Evolutionary conservation across 2,329 filamentous ascomycete genomes (phyloP).

Genomic region (Hirsutella minnesotensis): DNA sequence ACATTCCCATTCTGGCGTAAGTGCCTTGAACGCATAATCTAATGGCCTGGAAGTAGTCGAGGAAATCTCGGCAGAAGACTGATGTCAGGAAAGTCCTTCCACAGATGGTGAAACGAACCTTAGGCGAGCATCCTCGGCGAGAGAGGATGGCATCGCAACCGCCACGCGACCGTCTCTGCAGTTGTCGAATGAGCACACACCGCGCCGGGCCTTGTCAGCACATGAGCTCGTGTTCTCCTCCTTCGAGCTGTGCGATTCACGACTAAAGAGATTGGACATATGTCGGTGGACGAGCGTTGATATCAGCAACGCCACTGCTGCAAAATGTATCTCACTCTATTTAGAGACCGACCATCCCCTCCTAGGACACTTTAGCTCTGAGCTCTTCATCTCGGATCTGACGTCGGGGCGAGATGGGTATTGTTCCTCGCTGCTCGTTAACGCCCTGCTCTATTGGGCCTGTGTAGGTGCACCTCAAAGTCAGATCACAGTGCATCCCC

Average conservation of each 20-base stretch:
- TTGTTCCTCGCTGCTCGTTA: slow-evolving; percentile 23
- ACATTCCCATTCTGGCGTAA: not conserved
- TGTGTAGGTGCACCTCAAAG: slow-evolving; percentile 14
- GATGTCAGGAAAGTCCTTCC: not conserved
- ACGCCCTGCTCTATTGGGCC: slow-evolving; percentile 21
- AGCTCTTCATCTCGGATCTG: slow-evolving; percentile 21
- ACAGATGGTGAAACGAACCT: not conserved
- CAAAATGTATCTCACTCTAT: slow-evolving; percentile 21
- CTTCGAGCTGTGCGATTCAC: slow-evolving; percentile 12
- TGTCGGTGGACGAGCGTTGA: slow-evolving; percentile 19
- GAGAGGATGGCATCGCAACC: not conserved
- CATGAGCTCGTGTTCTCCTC: not conserved
- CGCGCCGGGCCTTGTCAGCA: too few relatives aligned
- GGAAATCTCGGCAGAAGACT: too few relatives aligned
- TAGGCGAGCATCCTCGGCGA: not conserved
- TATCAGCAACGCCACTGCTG: slow-evolving; percentile 15
- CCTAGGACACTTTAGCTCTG: slow-evolving; percentile 21
- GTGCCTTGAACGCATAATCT: not conserved
- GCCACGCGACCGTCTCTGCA: not conserved
- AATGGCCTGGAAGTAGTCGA: too few relatives aligned
- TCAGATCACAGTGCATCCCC: not conserved
- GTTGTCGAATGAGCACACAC: not conserved
- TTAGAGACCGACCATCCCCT: slow-evolving; percentile 24
- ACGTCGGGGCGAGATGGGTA: slow-evolving; percentile 10
- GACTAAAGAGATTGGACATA: slow-evolving; percentile 14